A percentile compares a stretch with the other conserved stretches of the same genome.
Conservation (phyloP, 257 asterid species). For the Solanum bulbocastanum region DNA sequence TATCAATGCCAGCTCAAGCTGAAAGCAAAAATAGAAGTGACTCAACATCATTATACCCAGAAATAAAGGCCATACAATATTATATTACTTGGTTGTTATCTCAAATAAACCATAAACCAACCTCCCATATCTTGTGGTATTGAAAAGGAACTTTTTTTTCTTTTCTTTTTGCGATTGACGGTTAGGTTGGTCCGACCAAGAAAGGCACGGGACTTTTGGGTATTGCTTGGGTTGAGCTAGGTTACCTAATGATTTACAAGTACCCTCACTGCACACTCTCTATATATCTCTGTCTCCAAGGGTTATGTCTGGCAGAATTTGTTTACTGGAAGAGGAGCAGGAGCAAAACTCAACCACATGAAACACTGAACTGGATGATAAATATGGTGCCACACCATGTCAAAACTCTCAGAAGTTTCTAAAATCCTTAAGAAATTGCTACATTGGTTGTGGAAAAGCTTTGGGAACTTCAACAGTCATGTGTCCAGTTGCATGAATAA, state of each 20-base stretch:
- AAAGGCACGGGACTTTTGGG: not conserved
- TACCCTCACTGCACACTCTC: not conserved
- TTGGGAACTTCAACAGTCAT: not conserved
- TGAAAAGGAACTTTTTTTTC: not conserved
- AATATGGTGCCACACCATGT: not conserved
- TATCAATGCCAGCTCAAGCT: constrained; percentile 87
- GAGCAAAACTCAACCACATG: not conserved
- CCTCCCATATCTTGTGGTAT: not conserved
- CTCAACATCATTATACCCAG: not conserved
- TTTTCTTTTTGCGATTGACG: not conserved
- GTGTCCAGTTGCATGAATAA: not conserved
- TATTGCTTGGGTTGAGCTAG: not conserved
- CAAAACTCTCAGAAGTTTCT: not conserved
- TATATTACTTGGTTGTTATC: not conserved
- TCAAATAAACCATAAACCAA: not conserved
- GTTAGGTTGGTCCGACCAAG: not conserved
- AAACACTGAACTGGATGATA: not conserved
- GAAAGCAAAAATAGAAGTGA: constrained; percentile 13
- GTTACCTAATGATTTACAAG: not conserved
- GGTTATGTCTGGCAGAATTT: not conserved
- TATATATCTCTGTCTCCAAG: not conserved
- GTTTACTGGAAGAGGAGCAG: not conserved
- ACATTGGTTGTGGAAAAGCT: not conserved
- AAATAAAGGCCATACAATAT: not conserved
- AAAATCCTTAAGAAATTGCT: not conserved